phyloP scores from a whole-genome alignment of 805 yeast genomes.

The Hanseniaspora lachancei region DNA sequence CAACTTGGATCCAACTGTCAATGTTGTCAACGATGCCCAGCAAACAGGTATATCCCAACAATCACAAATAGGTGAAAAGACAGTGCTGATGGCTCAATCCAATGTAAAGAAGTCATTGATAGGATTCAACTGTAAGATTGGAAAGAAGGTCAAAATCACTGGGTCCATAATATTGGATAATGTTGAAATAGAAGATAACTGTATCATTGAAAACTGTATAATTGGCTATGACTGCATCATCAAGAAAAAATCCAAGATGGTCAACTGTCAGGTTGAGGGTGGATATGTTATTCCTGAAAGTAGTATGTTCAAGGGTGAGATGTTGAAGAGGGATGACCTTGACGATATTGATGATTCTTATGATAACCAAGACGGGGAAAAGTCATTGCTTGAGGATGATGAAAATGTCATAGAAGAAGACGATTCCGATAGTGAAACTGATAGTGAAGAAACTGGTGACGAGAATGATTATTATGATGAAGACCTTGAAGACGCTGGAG shows the following conservation, averaged over 20 bases:
- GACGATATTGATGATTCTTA: conserved; percentile 24
- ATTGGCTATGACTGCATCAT: conserved; percentile 60
- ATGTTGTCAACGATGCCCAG: conserved; percentile 10
- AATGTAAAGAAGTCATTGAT: conserved; percentile 76
- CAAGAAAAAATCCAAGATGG: conserved; percentile 49
- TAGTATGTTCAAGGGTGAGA: conserved; percentile 43
- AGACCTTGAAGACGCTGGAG: conserved; percentile 22
- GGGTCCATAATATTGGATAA: conserved; percentile 71
- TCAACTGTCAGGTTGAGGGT: conserved; percentile 78
- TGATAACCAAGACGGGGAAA: conserved; percentile 5
- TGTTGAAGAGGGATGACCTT: conserved; percentile 30
- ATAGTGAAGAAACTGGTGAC: conserved; percentile 18
- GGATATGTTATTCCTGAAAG: conserved; percentile 52
- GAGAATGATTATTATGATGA: conserved; percentile 27
- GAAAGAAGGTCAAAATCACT: conserved; percentile 73
- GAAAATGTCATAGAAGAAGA: conserved; percentile 11
- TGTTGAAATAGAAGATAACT: conserved; percentile 67
- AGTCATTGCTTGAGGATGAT: conserved; percentile 13
- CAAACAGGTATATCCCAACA: conserved; percentile 14
- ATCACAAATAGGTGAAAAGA: conserved; percentile 42
- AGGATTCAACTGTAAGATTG: conserved; percentile 62
- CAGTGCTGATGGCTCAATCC: conserved; percentile 67
- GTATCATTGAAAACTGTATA: conserved; percentile 65
- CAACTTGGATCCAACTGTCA: conserved; percentile 17
- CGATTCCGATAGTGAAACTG: conserved; percentile 12